These are phyloP conservation scores for Aspergillus sclerotialis DNA, from an alignment of 2,329 filamentous ascomycete species.

Conservation along the genomic window DNA sequence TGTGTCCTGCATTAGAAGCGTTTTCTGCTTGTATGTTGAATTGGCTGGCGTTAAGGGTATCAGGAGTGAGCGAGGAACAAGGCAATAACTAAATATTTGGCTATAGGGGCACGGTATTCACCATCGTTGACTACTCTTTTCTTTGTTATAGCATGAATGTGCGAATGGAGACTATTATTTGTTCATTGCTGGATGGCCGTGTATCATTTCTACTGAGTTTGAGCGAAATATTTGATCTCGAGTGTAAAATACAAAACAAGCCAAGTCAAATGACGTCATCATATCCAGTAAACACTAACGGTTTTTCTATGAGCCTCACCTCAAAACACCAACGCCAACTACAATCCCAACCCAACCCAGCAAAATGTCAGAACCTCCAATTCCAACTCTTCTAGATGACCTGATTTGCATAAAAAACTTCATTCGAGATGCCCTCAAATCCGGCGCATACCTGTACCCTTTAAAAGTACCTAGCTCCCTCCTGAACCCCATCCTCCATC, in stretches of 20 bases:
- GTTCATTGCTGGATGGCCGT: too few relatives aligned
- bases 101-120: too few relatives aligned
- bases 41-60: constrained; percentile 22
- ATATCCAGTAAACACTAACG: too few relatives aligned
- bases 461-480: constrained; percentile 50
- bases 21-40: constrained; percentile 9
- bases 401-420: constrained; percentile 58
- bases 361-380: constrained; percentile 46
- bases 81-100: constrained; percentile 5
- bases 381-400: constrained; percentile 59
- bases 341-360: background rate
- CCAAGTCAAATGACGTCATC: too few relatives aligned
- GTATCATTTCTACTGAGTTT: too few relatives aligned
- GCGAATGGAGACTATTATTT: too few relatives aligned
- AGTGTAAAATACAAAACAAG: too few relatives aligned
- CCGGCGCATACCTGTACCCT: constrained; percentile 78
- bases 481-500: too few relatives aligned
- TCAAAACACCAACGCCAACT: background rate
- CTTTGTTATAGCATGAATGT: too few relatives aligned
- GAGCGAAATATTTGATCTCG: too few relatives aligned
- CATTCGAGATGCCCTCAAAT: constrained; percentile 63
- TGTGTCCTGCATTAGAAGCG: constrained; percentile 27
- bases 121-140: too few relatives aligned
- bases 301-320: too few relatives aligned
- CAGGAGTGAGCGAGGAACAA: constrained; percentile 11